Evolutionary conservation across 2,329 filamentous ascomycete species (phyloP), one percentile per base, ranked within the genome.

Genomic region (Alternaria solani): DNA sequence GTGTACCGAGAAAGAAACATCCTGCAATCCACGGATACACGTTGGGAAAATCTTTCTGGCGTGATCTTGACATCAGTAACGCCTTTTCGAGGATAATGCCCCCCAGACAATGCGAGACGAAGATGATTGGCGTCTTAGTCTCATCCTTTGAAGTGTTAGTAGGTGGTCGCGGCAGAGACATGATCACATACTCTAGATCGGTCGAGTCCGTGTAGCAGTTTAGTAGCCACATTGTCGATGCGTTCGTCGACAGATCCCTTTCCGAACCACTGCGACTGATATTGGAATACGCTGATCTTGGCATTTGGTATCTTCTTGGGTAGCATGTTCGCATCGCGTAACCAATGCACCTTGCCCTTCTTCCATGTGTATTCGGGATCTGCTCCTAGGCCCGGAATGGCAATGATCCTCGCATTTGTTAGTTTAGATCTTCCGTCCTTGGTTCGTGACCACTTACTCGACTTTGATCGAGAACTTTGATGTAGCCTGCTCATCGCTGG

Each of bases 191-290:
- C 54, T 64, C 70, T 67, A 32, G 57, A 57, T 9, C 60, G 58
- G 42, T 65, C 57, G 14, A 75, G 60, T n/a, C 43, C 46, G 7
- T 57, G 51, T 34, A 75, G 49, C n/a, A 77, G 48, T 38, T 72
- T 64, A 51, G 65, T 59, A 6, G 71, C 73, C 1, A 75, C 64
- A 47, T 64, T 67, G 7, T 70, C 66, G n/a, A 76, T 60, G n/a
- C 66, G 58, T 46, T 75, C 68, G 11, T 73, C 66, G 16, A 75
- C 64, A 4, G 71, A 63, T 30, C 65, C 69, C 36, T 64, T 68
- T n/a, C 71, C 72, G 53, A 74, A 71, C 68, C 75, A 75, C 53
- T 75, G 70, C 7, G 62, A 68, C 43, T 71, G 63, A 52, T 76
- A 76, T 23, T 66, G 61, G 54, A 72, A 74, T 4, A 69, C 62